Evolutionary conservation across 306 rosid species (phyloP), one percentile per base, ranked within the genome.

Genomic region (Glycine latifolia): DNA sequence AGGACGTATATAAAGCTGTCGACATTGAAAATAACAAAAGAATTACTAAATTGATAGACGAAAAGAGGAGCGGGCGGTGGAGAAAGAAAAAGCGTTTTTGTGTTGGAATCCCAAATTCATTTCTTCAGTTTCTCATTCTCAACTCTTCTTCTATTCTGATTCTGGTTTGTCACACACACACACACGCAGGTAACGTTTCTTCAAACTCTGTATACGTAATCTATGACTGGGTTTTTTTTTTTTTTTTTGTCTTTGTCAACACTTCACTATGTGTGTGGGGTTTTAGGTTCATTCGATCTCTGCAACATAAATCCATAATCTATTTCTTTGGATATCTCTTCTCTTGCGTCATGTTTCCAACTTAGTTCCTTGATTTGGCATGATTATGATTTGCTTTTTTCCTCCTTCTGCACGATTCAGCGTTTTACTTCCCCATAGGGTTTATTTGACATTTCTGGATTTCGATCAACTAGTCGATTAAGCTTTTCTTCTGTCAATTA

Each of bases 271-370:
- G 52, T 37, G 41, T 37, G 41, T 26, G 50, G 13, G 81, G 58
- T 82, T 59, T 68, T 82, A 59, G 59, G 68, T 66, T 80, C 39
- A n/a, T 82, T 82, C 59, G 63, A 46, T 82, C 77, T 67, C 53
- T 59, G 16, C 59, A 26, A 26, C 31, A 26, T 11, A 13, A 61
- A 67, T 81, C 70, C 50, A 43, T 53, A 2, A 37, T 37, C 41
- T 37, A 3, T 37, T 37, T 37, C 41, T 37, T 37, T 37, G 5
- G 41, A 37, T 37, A 39, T 78, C 54, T 43, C 2, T 12, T 67
- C 15, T 44, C 13, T 46, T 16, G 1, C 37, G 5, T 43, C 8
- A 13, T 5, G 3, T 58, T 17, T 52, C 2, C 8, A 7, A 11
- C 81, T 35, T 11, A 0, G 13, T 75, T 58, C 4, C 43, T 55